phyloP scores from a whole-genome alignment of 2,329 filamentous ascomycete species.

The Apiospora saccharicola region DNA sequence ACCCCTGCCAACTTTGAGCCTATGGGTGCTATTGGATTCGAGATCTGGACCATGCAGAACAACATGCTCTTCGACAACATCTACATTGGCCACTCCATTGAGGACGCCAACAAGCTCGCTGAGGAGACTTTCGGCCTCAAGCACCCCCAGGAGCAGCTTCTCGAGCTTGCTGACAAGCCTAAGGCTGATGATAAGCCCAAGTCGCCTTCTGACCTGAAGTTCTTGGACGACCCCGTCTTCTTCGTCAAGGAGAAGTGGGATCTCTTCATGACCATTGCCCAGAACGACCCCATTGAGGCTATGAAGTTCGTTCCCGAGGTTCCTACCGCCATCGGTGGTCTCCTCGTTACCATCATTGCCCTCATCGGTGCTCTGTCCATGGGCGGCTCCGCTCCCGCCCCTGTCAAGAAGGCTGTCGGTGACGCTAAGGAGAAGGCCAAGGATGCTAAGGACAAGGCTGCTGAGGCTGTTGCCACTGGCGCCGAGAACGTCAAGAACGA shows the following conservation, averaged over 20 bases:
- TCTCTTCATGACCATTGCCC: slow-evolving; percentile 84
- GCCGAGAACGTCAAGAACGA: slow-evolving; percentile 81
- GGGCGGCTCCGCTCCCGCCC: slow-evolving; percentile 70
- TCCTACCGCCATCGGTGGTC: slow-evolving; percentile 77
- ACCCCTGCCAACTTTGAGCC: slow-evolving; percentile 95
- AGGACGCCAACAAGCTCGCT: slow-evolving; percentile 89
- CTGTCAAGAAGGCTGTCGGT: slow-evolving; percentile 74
- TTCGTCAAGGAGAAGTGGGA: slow-evolving; percentile 94
- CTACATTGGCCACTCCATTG: slow-evolving; percentile 97
- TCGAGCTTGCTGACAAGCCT: slow-evolving; percentile 81
- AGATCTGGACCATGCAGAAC: slow-evolving; percentile 99
- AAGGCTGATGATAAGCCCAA: slow-evolving; percentile 72
- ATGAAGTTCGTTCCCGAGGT: slow-evolving; percentile 92
- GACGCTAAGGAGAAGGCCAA: slow-evolving; percentile 75
- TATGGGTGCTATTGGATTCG: slow-evolving; percentile 97
- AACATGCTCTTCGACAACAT: slow-evolving; percentile 99
- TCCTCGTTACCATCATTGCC: slow-evolving; percentile 74
- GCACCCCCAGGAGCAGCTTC: slow-evolving; percentile 79
- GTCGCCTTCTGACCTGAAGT: slow-evolving; percentile 80
- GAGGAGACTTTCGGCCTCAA: slow-evolving; percentile 92
- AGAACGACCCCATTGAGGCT: slow-evolving; percentile 83
- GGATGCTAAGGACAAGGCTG: slow-evolving; percentile 78
- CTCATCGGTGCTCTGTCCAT: slow-evolving; percentile 72
- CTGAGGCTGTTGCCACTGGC: slow-evolving; percentile 64
- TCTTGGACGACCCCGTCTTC: slow-evolving; percentile 87